Evolutionary conservation across 1,284 basidiomycete species (phyloP), one percentile per base, ranked within the genome.

Genomic region (Agroathelia rolfsii): DNA sequence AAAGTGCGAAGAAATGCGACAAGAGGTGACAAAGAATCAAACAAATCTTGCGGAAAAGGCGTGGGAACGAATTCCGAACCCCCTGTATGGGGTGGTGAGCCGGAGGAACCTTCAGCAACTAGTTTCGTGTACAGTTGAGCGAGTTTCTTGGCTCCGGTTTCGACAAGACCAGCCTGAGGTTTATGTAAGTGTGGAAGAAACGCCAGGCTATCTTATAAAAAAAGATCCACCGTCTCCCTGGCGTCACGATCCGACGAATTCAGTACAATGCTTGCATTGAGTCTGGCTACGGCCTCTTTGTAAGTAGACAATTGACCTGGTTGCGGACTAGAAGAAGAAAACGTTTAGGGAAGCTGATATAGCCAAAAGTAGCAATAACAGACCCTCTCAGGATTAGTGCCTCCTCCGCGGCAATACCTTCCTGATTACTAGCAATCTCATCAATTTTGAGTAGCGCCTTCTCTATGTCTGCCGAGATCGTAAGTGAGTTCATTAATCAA

Each of bases 401-500:
- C 44, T 87, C 81, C 46, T 86, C 84, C 11, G 66, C 76, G 5
- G 75, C 79, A 33, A 79, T 67, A n/a, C 77, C 80, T 38, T 82
- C 78, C 41, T 79, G 72, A 42, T 72, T 77, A 41, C 73, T 80
- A 3, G 78, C 73, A 10, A 84, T 67, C 40, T 83, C 78, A 40
- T 84, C 76, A 8, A 87, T 86, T 57, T 79, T 82, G 43, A 69
- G 52, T 24, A 87, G 50, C 0, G 82, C 77, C 47, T 71, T 70
- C 41, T 86, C 83, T 39, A 87, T 85, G 50, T 87, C 83, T 87
- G 41, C n/a, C n/a, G n/a, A n/a, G n/a, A n/a, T n/a, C n/a, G n/a
- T n/a, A n/a, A n/a, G n/a, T n/a, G n/a, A n/a, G n/a, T 6, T 33
- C 24, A 16, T 19, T 19, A 16, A 32, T 35, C 20, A 10, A 41